These are phyloP conservation scores for Cutaneotrichosporon cavernicola DNA, from an alignment of 1,284 basidiomycete genomes.

Conservation along the genomic window DNA sequence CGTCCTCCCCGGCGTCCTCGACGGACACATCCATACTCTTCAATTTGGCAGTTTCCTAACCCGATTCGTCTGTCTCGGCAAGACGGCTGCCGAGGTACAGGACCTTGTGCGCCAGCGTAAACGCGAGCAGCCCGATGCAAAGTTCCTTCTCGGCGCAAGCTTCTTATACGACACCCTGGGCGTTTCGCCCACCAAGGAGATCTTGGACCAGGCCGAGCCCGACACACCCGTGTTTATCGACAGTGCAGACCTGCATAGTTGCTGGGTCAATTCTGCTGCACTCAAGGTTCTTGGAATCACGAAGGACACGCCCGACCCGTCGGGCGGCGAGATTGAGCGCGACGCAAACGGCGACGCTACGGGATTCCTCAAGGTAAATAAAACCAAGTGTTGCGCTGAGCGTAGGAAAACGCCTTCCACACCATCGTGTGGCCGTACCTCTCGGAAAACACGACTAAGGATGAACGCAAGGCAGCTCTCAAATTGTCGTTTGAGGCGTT, in stretches of 20 bases:
- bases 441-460: constrained; percentile 20
- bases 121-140: constrained; percentile 17
- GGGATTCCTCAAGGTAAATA: constrained; percentile 22
- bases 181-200: constrained; percentile 18
- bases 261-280: constrained; percentile 35
- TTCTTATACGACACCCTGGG: constrained; percentile 33
- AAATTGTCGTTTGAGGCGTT: constrained; percentile 28
- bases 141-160: constrained; percentile 25
- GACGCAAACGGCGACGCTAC: constrained; percentile 33
- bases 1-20: constrained; percentile 37
- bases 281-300: constrained; percentile 32
- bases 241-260: constrained; percentile 36
- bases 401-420: constrained; percentile 29
- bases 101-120: constrained; percentile 12
- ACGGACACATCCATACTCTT: constrained; percentile 37
- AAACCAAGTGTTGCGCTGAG: neutral
- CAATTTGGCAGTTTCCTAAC: constrained; percentile 31
- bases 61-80: constrained; percentile 18
- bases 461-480: constrained; percentile 24
- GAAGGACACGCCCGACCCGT: constrained; percentile 22
- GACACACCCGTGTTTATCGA: constrained; percentile 40
- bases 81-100: constrained; percentile 25
- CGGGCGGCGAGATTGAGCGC: constrained; percentile 33
- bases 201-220: constrained; percentile 30
- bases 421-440: constrained; percentile 38